Conservation (phyloP, 805 yeast genomes). For the Wickerhamomyces alni region DNA sequence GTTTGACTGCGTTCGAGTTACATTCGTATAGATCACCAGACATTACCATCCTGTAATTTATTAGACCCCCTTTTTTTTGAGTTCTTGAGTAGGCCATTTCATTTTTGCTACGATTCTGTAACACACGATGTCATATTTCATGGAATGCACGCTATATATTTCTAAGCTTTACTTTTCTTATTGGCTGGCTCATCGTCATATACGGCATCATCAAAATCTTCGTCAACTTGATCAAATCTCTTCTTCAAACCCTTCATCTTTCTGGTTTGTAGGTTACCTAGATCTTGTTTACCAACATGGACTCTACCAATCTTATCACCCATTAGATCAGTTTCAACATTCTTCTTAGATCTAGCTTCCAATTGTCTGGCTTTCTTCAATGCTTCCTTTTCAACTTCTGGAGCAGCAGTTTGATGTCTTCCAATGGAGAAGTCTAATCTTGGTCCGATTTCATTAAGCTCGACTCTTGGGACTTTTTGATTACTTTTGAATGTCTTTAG, state of each 20-base stretch:
- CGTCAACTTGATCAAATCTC: constrained; percentile 65
- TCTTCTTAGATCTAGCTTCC: constrained; percentile 80
- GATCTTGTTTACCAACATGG: constrained; percentile 94
- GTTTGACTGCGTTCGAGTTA: not conserved
- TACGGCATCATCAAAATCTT: constrained; percentile 47
- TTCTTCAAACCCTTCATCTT: constrained; percentile 97
- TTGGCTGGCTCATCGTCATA: constrained; percentile 35
- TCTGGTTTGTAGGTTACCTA: constrained; percentile 86
- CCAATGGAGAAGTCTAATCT: constrained; percentile 91
- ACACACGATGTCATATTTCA: too few relatives aligned
- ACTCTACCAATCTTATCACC: constrained; percentile 97
- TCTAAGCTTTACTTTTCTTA: constrained; percentile 21
- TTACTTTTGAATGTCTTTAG: constrained; percentile 76
- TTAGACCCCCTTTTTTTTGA: too few relatives aligned
- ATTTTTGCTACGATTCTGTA: too few relatives aligned
- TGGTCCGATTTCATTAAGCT: constrained; percentile 93
- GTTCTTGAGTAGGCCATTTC: too few relatives aligned
- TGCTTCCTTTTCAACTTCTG: constrained; percentile 91
- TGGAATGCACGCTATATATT: not conserved
- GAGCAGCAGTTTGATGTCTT: constrained; percentile 71
- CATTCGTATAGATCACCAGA: not conserved
- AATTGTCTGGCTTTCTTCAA: constrained; percentile 72
- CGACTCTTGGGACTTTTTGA: constrained; percentile 90
- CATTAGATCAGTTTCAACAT: constrained; percentile 77
- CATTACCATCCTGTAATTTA: not conserved